Evolutionary conservation across 805 yeast genomes (phyloP), one percentile per base, ranked within the genome.

Genomic region (Kodamaea sagamina): DNA sequence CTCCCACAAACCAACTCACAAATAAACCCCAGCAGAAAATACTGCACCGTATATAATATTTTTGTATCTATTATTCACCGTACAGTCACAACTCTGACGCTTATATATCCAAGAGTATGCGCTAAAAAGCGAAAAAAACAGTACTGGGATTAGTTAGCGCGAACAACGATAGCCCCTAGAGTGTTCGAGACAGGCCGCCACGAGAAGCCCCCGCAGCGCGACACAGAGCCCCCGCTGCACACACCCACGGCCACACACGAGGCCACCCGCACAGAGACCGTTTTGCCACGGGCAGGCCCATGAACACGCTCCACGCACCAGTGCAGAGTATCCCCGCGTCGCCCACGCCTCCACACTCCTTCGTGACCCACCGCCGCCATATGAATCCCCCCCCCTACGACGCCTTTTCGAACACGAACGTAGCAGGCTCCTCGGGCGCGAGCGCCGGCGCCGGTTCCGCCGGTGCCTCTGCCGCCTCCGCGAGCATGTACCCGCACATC

Each of bases 331-430:
- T 29, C 17, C 34, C 34, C 10, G 17, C 34, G 34, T 28, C 32
- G 32, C 17, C 34, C 34, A 29, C 34, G 34, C 34, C 19, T n/a
- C 34, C 31, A 27, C 31, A 27, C 13, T 27, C 34, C 17, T 15
- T 29, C 17, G 34, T 29, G 15, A 29, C 15, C 17, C 34, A 17
- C 17, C 19, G 17, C 17, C 34, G 17, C 18, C 17, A 15, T 15
- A 41, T 41, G 44, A 41, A 41, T 36, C 44, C 39, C 7, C 44
- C 44, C 13, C 44, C 44, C 29, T 46, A 41, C 32, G 48, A 46
- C 36, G 36, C 44, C 31, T 41, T 41, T 29, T 26, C 34, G 15
- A 13, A 21, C 34, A 28, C 41, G 12, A 38, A 38, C 21, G 24
- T 21, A 21, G 24, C 24, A 21, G 24, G 24, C 24, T 21, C 24